Evolutionary conservation across 2,329 filamentous ascomycete species (phyloP).

Genomic region (Calonectria pteridis): DNA sequence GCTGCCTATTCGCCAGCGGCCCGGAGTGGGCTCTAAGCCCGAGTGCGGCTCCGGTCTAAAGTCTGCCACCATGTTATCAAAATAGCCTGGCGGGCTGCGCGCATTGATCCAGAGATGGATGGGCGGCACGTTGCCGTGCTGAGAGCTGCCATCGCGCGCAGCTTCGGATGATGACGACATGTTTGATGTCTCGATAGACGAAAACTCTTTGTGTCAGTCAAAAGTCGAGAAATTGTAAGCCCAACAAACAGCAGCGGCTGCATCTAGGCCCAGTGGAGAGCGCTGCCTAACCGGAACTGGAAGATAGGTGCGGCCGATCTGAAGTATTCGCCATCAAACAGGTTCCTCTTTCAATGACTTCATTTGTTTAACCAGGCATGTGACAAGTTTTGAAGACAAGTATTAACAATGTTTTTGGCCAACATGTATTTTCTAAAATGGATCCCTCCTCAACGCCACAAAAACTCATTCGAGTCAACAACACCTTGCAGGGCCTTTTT

Average conservation of each 20-base stretch:
- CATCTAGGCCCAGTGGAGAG: constrained; percentile 5
- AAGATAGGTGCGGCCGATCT: neutral
- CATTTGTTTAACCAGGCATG: neutral
- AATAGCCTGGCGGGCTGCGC: neutral
- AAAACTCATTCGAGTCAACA: neutral
- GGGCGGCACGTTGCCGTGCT: neutral
- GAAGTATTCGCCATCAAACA: neutral
- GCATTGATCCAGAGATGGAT: constrained; percentile 16
- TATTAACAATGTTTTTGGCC: neutral
- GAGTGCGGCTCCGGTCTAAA: neutral
- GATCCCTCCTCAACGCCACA: neutral
- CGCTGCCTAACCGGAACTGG: constrained; percentile 14
- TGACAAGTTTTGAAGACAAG: neutral
- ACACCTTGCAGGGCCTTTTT: neutral
- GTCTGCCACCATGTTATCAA: neutral
- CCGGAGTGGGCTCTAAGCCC: neutral
- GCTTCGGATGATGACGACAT: constrained; percentile 4
- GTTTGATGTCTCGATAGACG: neutral
- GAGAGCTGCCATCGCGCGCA: neutral
- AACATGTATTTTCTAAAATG: neutral
- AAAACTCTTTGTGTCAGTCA: neutral
- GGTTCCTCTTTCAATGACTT: neutral
- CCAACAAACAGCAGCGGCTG: neutral
- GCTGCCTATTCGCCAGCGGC: constrained; percentile 3
- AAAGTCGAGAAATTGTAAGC: neutral